phyloP scores from a whole-genome alignment of 768 basidiomycete species.

The Collybia sp. region DNA sequence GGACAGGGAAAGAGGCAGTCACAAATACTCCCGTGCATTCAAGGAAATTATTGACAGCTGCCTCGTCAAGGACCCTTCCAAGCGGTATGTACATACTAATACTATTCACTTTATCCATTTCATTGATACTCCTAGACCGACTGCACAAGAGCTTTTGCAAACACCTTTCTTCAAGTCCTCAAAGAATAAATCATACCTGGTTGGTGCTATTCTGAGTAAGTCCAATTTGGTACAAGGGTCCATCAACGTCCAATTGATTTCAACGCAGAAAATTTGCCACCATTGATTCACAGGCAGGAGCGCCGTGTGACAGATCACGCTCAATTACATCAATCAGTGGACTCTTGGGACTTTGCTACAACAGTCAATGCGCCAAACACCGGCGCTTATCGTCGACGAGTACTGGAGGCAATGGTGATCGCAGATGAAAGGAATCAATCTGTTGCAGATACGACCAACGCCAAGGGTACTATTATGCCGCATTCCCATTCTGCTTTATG shows the following conservation, averaged over 20 bases:
- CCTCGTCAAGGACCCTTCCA: slow-evolving; percentile 77
- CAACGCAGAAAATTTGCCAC: slow-evolving; percentile 58
- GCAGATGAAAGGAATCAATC: background rate
- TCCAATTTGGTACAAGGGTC: slow-evolving; percentile 4
- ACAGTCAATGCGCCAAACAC: slow-evolving; percentile 35
- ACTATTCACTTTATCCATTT: background rate
- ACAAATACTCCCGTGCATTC: slow-evolving; percentile 77
- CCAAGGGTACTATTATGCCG: too few relatives aligned
- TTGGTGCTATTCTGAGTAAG: slow-evolving; percentile 68
- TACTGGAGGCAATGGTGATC: slow-evolving; percentile 17
- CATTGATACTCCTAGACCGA: slow-evolving; percentile 46
- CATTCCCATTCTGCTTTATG: too few relatives aligned
- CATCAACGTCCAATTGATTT: background rate
- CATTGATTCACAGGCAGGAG: slow-evolving; percentile 70
- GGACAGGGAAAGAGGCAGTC: slow-evolving; percentile 62
- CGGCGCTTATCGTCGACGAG: slow-evolving; percentile 18
- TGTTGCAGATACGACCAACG: too few relatives aligned
- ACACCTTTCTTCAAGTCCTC: slow-evolving; percentile 75
- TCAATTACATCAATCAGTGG: slow-evolving; percentile 45
- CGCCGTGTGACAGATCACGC: slow-evolving; percentile 40
- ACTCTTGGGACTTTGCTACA: slow-evolving; percentile 78
- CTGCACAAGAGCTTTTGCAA: slow-evolving; percentile 71
- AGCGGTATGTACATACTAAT: slow-evolving; percentile 40
- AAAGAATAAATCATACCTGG: slow-evolving; percentile 76
- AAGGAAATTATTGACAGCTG: slow-evolving; percentile 82